Base-by-base conservation (phyloP, 306 rosid genomes). In the Prunus campanulata region DNA sequence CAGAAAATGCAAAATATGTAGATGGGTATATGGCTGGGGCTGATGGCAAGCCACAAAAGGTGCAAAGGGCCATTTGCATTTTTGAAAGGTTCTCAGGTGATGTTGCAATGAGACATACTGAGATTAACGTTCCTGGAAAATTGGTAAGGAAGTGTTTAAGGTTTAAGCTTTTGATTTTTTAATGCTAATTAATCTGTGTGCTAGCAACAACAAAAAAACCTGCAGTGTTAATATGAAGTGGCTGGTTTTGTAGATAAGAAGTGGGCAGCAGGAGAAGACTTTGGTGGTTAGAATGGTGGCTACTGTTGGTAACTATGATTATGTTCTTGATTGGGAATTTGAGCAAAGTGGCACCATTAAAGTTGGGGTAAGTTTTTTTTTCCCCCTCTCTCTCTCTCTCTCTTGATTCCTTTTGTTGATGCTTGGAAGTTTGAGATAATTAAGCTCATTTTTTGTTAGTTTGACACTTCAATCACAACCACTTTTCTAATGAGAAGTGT, bases 281-380 rank as follows among this genome's bases (percentile, higher is more conserved):
- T 88, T 93, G 92, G 97, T 93, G 51, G 91, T 90, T 30, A 87
- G 98, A 71, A 91, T 93, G 98, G 76, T 91, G 77, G 97, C 98
- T 35, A 88, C 87, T 39, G 97, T 91, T 54, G 98, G 98, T 14
- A 93, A 93, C 80, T 91, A 93, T 30, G 98, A 93, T 73, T 93
- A 93, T 85, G 76, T 93, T 79, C 93, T 93, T 80, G 98, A 93
- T 67, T 93, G 98, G 98, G 98, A 91, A 74, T 93, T 93, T 77
- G 79, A 79, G 18, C 68, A 56, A 65, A 90, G 88, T 83, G 98
- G 98, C 24, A 80, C 86, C 65, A 91, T 93, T 59, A 90, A 90
- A 86, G 90, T 91, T 80, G 97, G 97, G 90, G 97, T 91, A 83
- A 82, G 66, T 2, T 22, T 44, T 18, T n/a, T 48, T 8, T 32